A percentile compares a stretch with the other conserved stretches of the same genome.
Evolutionary conservation across 805 yeast species (phyloP).

Genomic region (Yarrowia sp.): DNA sequence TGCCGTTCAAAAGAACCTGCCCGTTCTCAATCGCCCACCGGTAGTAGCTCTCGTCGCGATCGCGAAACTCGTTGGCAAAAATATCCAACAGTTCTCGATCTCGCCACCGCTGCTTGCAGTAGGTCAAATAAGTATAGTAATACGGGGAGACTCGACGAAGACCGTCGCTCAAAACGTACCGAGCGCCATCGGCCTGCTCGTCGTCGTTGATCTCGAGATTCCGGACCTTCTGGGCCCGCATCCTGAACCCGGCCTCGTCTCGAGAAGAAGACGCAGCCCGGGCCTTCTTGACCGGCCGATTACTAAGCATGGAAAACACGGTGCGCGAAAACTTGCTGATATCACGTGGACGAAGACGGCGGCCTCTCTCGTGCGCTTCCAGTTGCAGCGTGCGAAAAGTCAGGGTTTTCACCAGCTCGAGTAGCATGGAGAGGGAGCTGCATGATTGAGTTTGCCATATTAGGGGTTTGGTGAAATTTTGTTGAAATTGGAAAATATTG

Average conservation of each 20-base stretch:
- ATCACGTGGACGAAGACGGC: background rate
- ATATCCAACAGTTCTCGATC: conserved; percentile 81
- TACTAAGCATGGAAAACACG: conserved; percentile 6
- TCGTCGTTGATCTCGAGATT: conserved; percentile 30
- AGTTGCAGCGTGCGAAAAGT: conserved; percentile 1
- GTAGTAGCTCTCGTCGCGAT: conserved; percentile 73
- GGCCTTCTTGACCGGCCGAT: conserved; percentile 1
- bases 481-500: background rate
- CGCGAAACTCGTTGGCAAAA: conserved; percentile 84
- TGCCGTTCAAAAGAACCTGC: conserved; percentile 72
- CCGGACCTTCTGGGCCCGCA: conserved; percentile 15
- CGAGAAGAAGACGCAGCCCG: conserved; percentile 1
- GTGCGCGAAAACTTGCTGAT: conserved; percentile 6
- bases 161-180: conserved; percentile 39
- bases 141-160: conserved; percentile 83
- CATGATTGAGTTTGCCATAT: too few species aligned
- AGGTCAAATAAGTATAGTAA: conserved; percentile 86
- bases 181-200: conserved; percentile 24
- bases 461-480: background rate
- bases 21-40: conserved; percentile 71
- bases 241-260: conserved; percentile 23
- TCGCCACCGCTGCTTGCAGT: conserved; percentile 91
- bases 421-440: background rate
- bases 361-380: background rate
- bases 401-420: conserved; percentile 26